Base-by-base conservation (phyloP, 768 basidiomycete genomes). In the Heimioporus sp. region DNA sequence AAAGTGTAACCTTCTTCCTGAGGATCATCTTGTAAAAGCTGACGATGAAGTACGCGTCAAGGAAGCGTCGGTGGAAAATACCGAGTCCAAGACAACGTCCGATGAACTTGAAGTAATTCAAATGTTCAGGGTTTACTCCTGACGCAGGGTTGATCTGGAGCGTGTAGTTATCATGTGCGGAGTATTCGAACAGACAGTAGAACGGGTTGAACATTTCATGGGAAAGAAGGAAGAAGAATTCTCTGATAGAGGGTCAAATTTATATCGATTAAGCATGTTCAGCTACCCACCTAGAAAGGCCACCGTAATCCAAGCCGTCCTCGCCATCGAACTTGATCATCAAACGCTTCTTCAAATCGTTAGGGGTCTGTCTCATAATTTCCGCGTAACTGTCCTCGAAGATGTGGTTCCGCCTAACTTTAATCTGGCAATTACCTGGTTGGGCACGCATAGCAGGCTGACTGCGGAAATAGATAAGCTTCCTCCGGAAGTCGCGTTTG, bases 201-300 rank as follows among this genome's bases (percentile, higher is more conserved):
- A 99, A 98, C 20, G 97, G 97, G 72, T 98, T 97, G 80, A 99
- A 98, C 97, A 99, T 98, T 73, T 98, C 97, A 70, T 99, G 97
- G 32, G 96, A 98, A 43, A 99, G 81, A 52, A 99, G 76, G 89
- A 98, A 99, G 81, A 99, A 99, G 80, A 98, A 99, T 74, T 99
- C 97, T 77, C 95, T 96, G 72, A 40, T 52, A 20, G 17, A 54
- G 39, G 31, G 40, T 64, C 51, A 65, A 49, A 43, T 9, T 39
- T 31, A 10, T 2, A 39, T 15, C 39, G 31, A 48, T 38, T 5
- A 43, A 20, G 37, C 20, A 20, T 17, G 28, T 28, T 21, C 31
- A 8, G 46, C 39, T 39, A 72, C 82, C 35, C 61, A 93, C 92
- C 96, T 86, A 37, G 95, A 97, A 51, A 98, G 74, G 71, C 97